phyloP scores from a whole-genome alignment of 352 stramenopile species.

The Paralagenidium karlingii region DNA sequence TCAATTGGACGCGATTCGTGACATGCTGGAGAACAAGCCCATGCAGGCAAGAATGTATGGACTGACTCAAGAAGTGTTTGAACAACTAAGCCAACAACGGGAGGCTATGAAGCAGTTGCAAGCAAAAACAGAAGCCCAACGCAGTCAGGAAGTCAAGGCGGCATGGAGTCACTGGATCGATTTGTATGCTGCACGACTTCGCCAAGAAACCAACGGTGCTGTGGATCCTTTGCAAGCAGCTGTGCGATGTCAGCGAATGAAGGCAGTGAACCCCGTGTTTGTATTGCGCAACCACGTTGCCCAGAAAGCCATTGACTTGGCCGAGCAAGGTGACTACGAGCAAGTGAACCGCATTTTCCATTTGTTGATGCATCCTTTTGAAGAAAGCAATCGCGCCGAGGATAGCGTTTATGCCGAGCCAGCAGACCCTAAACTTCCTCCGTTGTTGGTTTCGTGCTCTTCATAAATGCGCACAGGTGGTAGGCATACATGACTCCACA shows the following conservation, averaged over 20 bases:
- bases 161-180: constrained; percentile 50
- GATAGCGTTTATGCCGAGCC: no score
- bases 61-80: constrained; percentile 41
- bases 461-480: no score
- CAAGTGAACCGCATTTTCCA: constrained; percentile 54
- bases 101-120: constrained; percentile 26
- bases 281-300: constrained; percentile 84
- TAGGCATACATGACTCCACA: no score
- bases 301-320: constrained; percentile 77
- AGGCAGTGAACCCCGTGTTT: constrained; percentile 63
- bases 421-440: no score
- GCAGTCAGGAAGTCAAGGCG: constrained; percentile 20
- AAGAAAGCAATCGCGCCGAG: no score
- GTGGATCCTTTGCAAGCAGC: constrained; percentile 12
- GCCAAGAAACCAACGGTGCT: constrained; percentile 21
- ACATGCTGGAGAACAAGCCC: constrained; percentile 46
- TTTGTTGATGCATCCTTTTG: constrained; percentile 59
- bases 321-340: constrained; percentile 48
- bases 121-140: constrained; percentile 26
- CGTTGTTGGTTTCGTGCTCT: no score
- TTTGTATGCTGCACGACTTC: constrained; percentile 28
- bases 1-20: constrained; percentile 61
- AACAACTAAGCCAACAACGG: constrained; percentile 37
- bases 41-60: constrained; percentile 55
- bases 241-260: constrained; percentile 34